Base-by-base conservation (phyloP, 345 rosid species). In the Eucalyptus guilfoylei region DNA sequence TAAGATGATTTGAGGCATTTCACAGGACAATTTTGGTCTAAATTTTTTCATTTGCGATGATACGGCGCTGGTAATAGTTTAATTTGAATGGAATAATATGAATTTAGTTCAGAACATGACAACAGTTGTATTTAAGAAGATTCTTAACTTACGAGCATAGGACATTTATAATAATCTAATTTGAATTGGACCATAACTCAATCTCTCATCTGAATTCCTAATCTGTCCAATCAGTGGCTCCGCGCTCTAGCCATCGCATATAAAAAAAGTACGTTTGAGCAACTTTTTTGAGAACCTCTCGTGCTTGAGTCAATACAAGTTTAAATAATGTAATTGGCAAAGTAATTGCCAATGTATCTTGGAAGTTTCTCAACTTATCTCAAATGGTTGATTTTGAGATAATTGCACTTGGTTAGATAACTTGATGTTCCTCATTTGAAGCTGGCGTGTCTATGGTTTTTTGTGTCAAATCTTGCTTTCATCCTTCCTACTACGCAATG, bases 81-180 rank as follows among this genome's bases (percentile, higher is more conserved):
- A 52, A 21, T 52, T 52, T 52, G 58, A 8, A 52, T 8, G 26
- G 26, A 52, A 19, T 19, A 19, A 8, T 52, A 52, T 19, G 26
- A 52, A 52, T 52, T 8, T 21, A 52, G 58, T 52, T 52, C 8
- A 2, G 58, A 52, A 8, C 11, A 4, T 4, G 2, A 52, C 23
- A 6, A 52, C 0, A 8, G 4, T 52, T 5, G 0, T 52, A 21
- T 8, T 0, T 11, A 52, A 0, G 0, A 60, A 60, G 26, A 26
- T 60, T 1, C 67, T 60, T 60, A 60, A 60, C 26, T 26, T 58
- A 26, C 2, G 4, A 26, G 0, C 4, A 23, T 11, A 11, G 4
- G 4, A 5, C n/a, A 2, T 26, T 12, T 11, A 60, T 60, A 60
- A 60, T 8, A 0, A 15, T 58, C 12, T 55, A 58, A 26, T 2